These are phyloP conservation scores for Carex littledalei DNA, from an alignment of 176 grass and related monocot genomes.

Conservation along the genomic window DNA sequence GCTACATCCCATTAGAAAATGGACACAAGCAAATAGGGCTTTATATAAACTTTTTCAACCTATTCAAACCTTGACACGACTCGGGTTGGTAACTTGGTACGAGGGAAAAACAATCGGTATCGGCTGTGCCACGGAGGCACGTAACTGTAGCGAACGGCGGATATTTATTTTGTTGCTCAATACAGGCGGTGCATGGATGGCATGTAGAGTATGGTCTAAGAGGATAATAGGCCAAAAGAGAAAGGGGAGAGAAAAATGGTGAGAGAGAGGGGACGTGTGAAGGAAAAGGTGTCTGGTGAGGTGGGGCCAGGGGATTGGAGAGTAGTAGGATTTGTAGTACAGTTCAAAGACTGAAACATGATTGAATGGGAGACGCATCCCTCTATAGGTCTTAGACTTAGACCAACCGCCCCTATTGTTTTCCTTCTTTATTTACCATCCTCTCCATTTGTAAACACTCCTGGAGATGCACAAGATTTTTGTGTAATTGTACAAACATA, in stretches of 20 bases:
- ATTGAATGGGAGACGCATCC: constrained; percentile 11
- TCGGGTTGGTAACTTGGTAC: background rate
- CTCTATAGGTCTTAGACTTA: background rate
- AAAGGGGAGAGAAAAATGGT: background rate
- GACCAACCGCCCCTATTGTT: background rate
- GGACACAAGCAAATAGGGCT: background rate
- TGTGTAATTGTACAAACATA: too few relatives aligned
- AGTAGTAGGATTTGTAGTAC: background rate
- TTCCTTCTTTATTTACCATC: background rate
- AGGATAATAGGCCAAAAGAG: background rate
- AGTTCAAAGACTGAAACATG: constrained; percentile 17
- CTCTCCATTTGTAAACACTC: background rate
- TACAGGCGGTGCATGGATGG: background rate
- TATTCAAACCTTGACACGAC: constrained; percentile 3
- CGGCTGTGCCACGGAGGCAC: background rate
- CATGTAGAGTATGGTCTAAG: background rate
- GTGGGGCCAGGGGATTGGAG: background rate
- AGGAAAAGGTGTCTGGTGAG: background rate
- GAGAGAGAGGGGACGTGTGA: background rate
- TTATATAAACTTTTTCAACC: background rate
- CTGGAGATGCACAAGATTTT: background rate
- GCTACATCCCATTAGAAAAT: background rate
- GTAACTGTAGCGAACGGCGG: background rate
- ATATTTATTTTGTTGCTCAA: background rate
- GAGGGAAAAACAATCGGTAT: background rate